These are phyloP conservation scores for Microbotryomycetes sp. DNA, from an alignment of 1,284 basidiomycete species.

Conservation along the genomic window DNA sequence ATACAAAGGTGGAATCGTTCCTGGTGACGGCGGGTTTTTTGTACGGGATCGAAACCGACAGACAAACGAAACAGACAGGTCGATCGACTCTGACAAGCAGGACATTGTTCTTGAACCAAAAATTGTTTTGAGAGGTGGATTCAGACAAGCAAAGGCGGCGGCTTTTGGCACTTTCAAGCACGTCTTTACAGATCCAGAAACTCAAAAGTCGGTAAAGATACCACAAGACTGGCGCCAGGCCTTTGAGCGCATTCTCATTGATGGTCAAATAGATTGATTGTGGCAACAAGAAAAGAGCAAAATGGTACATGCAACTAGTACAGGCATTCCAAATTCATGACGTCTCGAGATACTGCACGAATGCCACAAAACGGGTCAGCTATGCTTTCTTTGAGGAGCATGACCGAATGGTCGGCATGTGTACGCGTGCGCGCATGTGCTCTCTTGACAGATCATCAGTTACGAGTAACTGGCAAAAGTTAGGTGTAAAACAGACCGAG, in stretches of 20 bases:
- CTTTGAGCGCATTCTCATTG: conserved; percentile 5
- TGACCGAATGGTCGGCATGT: background rate
- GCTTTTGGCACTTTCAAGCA: conserved; percentile 30
- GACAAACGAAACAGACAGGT: background rate
- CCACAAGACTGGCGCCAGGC: conserved; percentile 4
- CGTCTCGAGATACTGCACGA: background rate
- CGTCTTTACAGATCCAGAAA: conserved; percentile 27
- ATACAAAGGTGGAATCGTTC: conserved; percentile 2
- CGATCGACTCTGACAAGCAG: background rate
- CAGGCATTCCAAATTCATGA: too few relatives aligned
- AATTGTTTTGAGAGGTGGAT: background rate
- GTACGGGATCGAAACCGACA: background rate
- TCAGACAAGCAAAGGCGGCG: conserved; percentile 4
- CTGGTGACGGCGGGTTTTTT: background rate
- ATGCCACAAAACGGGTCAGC: background rate
- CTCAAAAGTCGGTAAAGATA: conserved; percentile 6
- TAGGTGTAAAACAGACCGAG: background rate
- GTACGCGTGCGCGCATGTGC: background rate
- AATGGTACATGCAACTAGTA: conserved; percentile 4
- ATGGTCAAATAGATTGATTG: background rate
- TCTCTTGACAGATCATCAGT: background rate
- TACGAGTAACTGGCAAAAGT: conserved; percentile 2
- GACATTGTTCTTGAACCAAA: too few relatives aligned
- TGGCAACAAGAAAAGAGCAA: background rate
- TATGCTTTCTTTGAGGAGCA: background rate